Percentiles rank a stretch among this genome's conserved stretches.
These are phyloP conservation scores for Macrocybe gigantea DNA, from an alignment of 768 basidiomycete species.

Conservation along the genomic window DNA sequence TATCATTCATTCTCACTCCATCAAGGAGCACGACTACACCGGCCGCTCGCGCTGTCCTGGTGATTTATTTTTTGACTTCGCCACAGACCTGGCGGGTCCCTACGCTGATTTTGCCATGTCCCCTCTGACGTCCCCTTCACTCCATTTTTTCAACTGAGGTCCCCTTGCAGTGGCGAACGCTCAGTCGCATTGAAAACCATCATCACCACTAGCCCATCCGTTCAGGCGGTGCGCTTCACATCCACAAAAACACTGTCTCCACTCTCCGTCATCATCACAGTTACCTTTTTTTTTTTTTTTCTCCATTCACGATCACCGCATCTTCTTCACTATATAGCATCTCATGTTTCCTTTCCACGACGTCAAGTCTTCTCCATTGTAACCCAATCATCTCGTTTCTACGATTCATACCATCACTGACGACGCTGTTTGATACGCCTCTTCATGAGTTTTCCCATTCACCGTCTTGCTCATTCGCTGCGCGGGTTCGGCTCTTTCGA, in stretches of 20 bases:
- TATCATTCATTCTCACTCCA: neutral
- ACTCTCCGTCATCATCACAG: slow-evolving; percentile 11
- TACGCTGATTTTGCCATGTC: slow-evolving; percentile 22
- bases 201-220: neutral
- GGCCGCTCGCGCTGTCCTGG: too few relatives aligned
- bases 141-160: slow-evolving; percentile 43
- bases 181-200: slow-evolving; percentile 3
- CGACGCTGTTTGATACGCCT: too few relatives aligned
- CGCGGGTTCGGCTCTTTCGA: neutral
- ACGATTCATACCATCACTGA: too few relatives aligned
- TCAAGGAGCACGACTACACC: too few relatives aligned
- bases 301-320: neutral
- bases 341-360: too few relatives aligned
- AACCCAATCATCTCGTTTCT: too few relatives aligned
- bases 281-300: neutral
- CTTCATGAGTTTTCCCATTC: too few relatives aligned
- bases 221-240: too few relatives aligned
- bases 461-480: too few relatives aligned
- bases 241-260: neutral
- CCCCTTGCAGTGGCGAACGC: neutral
- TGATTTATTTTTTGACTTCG: slow-evolving; percentile 6
- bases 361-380: too few relatives aligned
- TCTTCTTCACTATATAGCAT: neutral
- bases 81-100: slow-evolving; percentile 11
- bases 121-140: slow-evolving; percentile 35